A percentile compares a stretch with the other conserved stretches of the same genome.
Conservation (phyloP, 177 flowering plant species). For the Vitis hybrid region DNA sequence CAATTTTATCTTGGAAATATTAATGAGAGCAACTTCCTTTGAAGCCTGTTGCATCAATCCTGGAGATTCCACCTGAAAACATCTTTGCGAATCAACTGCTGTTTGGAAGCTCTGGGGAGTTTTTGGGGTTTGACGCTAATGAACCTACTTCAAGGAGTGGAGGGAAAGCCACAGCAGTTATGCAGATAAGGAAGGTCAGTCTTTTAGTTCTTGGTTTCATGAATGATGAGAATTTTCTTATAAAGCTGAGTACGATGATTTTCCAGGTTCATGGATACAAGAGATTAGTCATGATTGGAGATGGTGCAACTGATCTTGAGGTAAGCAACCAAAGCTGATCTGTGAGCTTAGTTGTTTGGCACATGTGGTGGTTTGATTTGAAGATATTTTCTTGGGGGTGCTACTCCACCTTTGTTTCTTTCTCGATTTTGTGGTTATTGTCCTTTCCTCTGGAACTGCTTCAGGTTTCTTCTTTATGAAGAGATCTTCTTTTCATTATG, state of each 20-base stretch:
- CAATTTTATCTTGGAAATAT: not conserved
- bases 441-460: no score
- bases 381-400: no score
- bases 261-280: constrained; percentile 74
- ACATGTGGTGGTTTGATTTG: no score
- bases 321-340: constrained; percentile 27
- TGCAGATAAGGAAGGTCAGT: constrained; percentile 67
- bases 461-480: no score
- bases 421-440: no score
- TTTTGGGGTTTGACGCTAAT: constrained; percentile 71
- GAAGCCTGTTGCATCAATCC: constrained; percentile 88
- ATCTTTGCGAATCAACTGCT: constrained; percentile 85
- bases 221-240: not conserved
- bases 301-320: constrained; percentile 98
- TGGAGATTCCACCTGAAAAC: constrained; percentile 77
- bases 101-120: constrained; percentile 78
- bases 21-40: constrained; percentile 18
- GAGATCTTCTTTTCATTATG: no score
- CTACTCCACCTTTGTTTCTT: no score
- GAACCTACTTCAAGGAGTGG: constrained; percentile 98
- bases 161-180: constrained; percentile 91
- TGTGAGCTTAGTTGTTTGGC: no score
- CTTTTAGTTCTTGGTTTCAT: not conserved
- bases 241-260: constrained; percentile 15
- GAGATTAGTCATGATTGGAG: constrained; percentile 86